Evolutionary conservation across 805 yeast species (phyloP), one percentile per base, ranked within the genome.

Genomic region (Kuraishia piskuri): DNA sequence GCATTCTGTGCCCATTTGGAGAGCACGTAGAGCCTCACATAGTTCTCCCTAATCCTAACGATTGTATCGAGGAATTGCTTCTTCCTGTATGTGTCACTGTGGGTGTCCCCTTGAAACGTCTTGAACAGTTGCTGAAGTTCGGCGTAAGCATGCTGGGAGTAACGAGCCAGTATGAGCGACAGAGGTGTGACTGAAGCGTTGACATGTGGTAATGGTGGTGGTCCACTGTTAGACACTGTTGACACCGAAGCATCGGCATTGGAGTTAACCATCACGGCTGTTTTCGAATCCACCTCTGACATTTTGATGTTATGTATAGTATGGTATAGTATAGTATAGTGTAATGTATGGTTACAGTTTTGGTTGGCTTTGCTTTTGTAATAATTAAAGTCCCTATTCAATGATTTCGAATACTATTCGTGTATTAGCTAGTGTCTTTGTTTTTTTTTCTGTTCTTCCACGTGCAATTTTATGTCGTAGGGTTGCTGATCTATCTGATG

Each of bases 1-100:
- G 91, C 76, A 36, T 82, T 84, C 12, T 80, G 78, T 2, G 90
- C 80, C 99, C 99, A 94, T 68, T 92, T 91, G 52, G 86, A 80
- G 45, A 94, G 69, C 2, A 96, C 96, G 60, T 89, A 90, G 2
- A 91, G 66, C 65, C 92, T 83, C 55, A 91, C 80, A 63, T 86
- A 90, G 61, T 91, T 94, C 62, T 89, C 90, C 54, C 98, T 78
- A 26, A 91, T 69, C 37, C 75, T 73, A 2, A 92, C 86, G 22
- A 94, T 73, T 54, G 86, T 68, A 36, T 84, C 81, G 45, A 94
- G 69, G 52, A 94, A 79, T 51, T 76, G 75, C 56, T 81, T 79
- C 70, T 92, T 92, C 57, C 88, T 82, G 3, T 72, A 69, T 21
- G 77, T 72, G 57, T 88, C 91, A 14, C 78, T 69, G 20, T 80